Evolutionary conservation across 1,284 basidiomycete species (phyloP), one percentile per base, ranked within the genome.

Genomic region (Ustilago hordei): DNA sequence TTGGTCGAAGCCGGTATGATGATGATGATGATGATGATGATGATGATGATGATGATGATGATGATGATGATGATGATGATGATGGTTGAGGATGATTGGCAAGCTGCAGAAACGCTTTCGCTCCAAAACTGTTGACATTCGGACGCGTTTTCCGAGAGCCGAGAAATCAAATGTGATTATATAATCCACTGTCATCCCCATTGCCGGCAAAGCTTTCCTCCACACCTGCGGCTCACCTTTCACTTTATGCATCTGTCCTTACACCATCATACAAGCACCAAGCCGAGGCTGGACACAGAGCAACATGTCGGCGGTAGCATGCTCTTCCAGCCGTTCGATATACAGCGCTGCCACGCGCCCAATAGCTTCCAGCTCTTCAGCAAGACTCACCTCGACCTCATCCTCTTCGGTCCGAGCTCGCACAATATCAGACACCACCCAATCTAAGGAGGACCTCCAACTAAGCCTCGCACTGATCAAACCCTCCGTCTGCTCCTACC

Each of bases 401-500:
- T 31, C 19, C 23, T 6, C 8, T 17, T 12, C 23, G 15, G 17
- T 11, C 11, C 12, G 17, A n/a, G 15, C 55, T 32, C 50, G 59
- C 34, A 34, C 59, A 45, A 61, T 61, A 41, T 54, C 45, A 8
- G 45, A 8, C 43, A 31, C 45, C 8, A 6, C 48, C 12, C 13
- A 23, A 1, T 17, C 34, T 2, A 8, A 38, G 8, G 41, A 53
- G 1, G 50, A 68, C 4, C 69, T 78, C 12, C 60, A 85, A 47
- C 61, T 85, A 6, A 85, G 82, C 4, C 71, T 85, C 12, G 84
- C 80, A 1, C 75, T 85, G 4, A 60, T 85, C 52, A 85, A 85
- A 67, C 84, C 84, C 1, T 81, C 82, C 8, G 75, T 85, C 15
- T 81, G 80, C 45, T 50, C 78, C 6, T 82, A 83, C 32, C 72